A percentile compares a stretch with the other conserved stretches of the same genome.
Evolutionary conservation across 441 rosid species (phyloP).

Genomic region (Viola pubescens): DNA sequence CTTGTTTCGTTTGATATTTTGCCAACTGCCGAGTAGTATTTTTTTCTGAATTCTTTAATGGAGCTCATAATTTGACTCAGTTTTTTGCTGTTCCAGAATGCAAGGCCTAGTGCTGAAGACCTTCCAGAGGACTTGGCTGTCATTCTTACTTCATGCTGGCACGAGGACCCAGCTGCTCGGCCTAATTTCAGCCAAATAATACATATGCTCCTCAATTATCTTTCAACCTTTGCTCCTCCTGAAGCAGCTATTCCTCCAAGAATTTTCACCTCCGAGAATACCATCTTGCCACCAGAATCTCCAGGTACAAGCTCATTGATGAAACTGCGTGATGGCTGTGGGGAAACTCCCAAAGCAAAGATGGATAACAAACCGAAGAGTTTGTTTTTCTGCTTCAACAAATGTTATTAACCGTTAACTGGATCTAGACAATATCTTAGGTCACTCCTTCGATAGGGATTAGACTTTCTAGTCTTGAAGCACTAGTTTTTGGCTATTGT

Average conservation of each 20-base stretch:
- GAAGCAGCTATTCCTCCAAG: conserved; percentile 47
- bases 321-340: conserved; percentile 32
- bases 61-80: not conserved
- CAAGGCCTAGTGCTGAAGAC: conserved; percentile 71
- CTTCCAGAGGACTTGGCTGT: conserved; percentile 65
- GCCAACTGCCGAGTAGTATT: too few relatives aligned
- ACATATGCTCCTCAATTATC: conserved; percentile 68
- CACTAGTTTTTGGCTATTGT: too few relatives aligned
- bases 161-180: conserved; percentile 78
- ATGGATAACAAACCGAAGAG: conserved; percentile 39
- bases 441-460: too few relatives aligned
- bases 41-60: not conserved
- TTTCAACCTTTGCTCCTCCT: conserved; percentile 45
- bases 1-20: not conserved
- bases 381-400: conserved; percentile 62
- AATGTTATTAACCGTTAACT: conserved; percentile 37
- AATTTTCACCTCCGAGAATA: conserved; percentile 49
- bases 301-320: conserved; percentile 82
- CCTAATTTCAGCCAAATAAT: conserved; percentile 78
- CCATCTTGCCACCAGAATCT: conserved; percentile 70
- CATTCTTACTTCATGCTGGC: conserved; percentile 87
- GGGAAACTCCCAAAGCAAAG: conserved; percentile 31
- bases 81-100: conserved; percentile 44
- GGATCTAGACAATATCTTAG: too few relatives aligned
- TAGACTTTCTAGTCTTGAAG: too few relatives aligned